A percentile compares a stretch with the other conserved stretches of the same genome.
Evolutionary conservation across 164 flowering plant species (phyloP).

Genomic region (Piper betle): DNA sequence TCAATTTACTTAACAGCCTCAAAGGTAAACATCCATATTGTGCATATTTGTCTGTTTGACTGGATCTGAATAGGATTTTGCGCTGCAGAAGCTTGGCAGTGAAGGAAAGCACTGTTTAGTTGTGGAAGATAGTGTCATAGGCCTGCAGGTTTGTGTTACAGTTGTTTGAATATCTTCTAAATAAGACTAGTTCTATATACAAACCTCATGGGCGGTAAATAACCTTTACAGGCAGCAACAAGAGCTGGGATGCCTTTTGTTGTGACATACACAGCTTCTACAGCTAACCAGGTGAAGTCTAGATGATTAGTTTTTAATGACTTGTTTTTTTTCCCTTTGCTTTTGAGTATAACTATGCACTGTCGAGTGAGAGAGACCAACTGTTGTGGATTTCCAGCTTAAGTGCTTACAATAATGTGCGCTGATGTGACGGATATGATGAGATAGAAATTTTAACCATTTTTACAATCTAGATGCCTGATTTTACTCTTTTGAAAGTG

Average conservation of each 20-base stretch:
- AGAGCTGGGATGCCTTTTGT: constrained; percentile 84
- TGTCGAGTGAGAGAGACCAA: not conserved
- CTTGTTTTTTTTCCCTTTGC: not conserved
- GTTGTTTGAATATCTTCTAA: not conserved
- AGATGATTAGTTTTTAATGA: too few species aligned
- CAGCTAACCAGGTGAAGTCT: constrained; percentile 66
- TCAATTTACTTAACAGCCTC: constrained; percentile 71
- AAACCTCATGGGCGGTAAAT: not conserved
- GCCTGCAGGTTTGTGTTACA: constrained; percentile 51
- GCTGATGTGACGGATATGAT: not conserved
- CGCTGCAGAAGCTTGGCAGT: constrained; percentile 57
- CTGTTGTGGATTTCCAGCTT: too few species aligned
- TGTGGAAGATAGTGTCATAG: constrained; percentile 90
- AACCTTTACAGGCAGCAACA: constrained; percentile 68
- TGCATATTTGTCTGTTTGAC: not conserved
- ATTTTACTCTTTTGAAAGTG: too few species aligned
- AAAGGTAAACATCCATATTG: constrained; percentile 27
- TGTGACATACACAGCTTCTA: constrained; percentile 78
- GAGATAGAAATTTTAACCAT: too few species aligned
- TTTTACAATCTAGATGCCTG: too few species aligned
- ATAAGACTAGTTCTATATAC: not conserved
- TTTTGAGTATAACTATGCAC: not conserved
- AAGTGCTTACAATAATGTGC: too few species aligned
- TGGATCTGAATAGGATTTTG: not conserved
- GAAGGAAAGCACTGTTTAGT: constrained; percentile 62